Evolutionary conservation across 306 rosid species (phyloP).

Genomic region (Herpetospermum pedunculosum): DNA sequence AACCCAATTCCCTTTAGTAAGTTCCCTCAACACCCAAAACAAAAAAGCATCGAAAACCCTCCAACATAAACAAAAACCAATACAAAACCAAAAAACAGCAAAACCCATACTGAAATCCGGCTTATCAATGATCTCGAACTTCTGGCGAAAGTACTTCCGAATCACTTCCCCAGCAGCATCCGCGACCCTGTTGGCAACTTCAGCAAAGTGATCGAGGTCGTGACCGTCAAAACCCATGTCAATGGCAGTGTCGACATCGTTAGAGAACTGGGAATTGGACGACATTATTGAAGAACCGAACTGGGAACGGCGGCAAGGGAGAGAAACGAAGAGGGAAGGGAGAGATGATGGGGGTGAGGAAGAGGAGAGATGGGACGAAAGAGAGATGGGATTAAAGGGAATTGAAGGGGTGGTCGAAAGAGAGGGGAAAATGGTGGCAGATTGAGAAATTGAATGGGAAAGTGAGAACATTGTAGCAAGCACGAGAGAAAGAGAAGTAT

Average conservation of each 20-base stretch:
- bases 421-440: background rate
- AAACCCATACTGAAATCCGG: conserved; percentile 42
- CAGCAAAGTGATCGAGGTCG: conserved; percentile 37
- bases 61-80: background rate
- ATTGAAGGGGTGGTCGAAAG: conserved; percentile 1
- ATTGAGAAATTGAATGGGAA: conserved; percentile 11
- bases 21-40: conserved; percentile 9
- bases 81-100: background rate
- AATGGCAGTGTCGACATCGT: conserved; percentile 4
- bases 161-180: conserved; percentile 82
- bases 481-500: background rate
- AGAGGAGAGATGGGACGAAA: background rate
- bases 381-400: background rate
- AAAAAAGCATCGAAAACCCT: background rate
- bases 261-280: conserved; percentile 11
- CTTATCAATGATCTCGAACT: conserved; percentile 62
- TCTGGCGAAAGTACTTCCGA: conserved; percentile 61
- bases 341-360: background rate
- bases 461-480: conserved; percentile 27
- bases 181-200: conserved; percentile 51
- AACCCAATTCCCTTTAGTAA: background rate
- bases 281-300: conserved; percentile 25
- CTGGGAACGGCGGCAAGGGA: conserved; percentile 1
- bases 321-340: background rate
- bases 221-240: background rate